Base-by-base conservation (phyloP, 768 basidiomycete genomes). In the Floccularia luteovirens region DNA sequence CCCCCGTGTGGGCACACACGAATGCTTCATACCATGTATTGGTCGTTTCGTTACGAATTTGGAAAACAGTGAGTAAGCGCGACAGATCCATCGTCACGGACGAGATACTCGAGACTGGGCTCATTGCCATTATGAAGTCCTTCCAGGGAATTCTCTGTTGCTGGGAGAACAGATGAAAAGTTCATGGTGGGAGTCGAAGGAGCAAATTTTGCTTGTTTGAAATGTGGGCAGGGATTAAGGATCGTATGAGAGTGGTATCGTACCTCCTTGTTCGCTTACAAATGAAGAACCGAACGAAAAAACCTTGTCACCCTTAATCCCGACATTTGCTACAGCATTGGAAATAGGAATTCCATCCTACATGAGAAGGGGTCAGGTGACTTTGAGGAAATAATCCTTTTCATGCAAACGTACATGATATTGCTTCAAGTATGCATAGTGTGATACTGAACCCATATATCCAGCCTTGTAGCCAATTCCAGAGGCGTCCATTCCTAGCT, bases 21-120 rank as follows among this genome's bases (percentile, higher is more conserved):
- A 71, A 74, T 2, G 75, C 76, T 57, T 80, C 75, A 46, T 65
- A 67, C 72, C 73, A 79, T 13, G 67, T 62, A 39, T 71, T 57
- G 5, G 53, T 52, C 8, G 50, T 45, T 2, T 50, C 42, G 48
- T 63, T 61, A 48, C 58, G 54, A 23, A 64, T 52, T 40, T 67
- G 63, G 21, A 67, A 42, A 34, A 64, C 63, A 45, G n/a, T 72
- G 64, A 13, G 66, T 61, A 21, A 75, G 63, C 19, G 54, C 61
- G 20, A 60, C 53, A 12, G 55, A 54, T 17, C 61, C 61, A 48
- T 68, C 66, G 16, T 62, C 53, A 47, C 56, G 58, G 21, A 57
- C 63, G 28, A 69, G 55, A 48, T 63, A 75, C 50, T 73, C 71
- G 36, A 71, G 49, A 2, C 64, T 52, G 2, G 67, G 59, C 16